Evolutionary conservation across 805 yeast genomes (phyloP).

Genomic region (Yamadazyma paraphyllophila): DNA sequence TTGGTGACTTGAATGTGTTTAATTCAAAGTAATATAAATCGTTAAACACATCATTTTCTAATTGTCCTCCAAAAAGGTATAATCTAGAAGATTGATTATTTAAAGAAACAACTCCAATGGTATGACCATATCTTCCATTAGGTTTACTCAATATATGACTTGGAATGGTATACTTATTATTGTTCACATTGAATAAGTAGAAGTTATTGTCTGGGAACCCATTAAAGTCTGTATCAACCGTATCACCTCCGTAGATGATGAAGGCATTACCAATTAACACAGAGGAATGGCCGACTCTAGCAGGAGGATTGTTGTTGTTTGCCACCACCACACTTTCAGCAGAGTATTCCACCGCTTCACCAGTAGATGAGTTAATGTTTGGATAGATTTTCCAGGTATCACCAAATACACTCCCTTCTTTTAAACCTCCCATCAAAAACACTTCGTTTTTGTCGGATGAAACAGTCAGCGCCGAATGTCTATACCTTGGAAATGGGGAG

Average conservation of each 20-base stretch:
- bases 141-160: constrained; percentile 60
- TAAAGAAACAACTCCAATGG: constrained; percentile 69
- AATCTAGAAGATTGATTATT: constrained; percentile 49
- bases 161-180: constrained; percentile 44
- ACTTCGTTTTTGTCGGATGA: constrained; percentile 79
- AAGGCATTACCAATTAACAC: constrained; percentile 92
- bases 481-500: constrained; percentile 92
- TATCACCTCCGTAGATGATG: constrained; percentile 95
- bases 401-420: constrained; percentile 89
- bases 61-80: constrained; percentile 92
- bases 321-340: constrained; percentile 44
- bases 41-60: constrained; percentile 77
- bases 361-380: constrained; percentile 19
- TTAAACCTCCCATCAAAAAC: constrained; percentile 91
- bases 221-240: constrained; percentile 70
- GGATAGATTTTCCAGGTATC: constrained; percentile 90
- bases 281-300: constrained; percentile 94
- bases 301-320: constrained; percentile 82
- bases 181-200: constrained; percentile 70
- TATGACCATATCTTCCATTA: constrained; percentile 91
- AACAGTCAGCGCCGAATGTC: constrained; percentile 82
- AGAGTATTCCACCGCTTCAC: constrained; percentile 23
- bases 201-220: constrained; percentile 86
- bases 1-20: constrained; percentile 78
- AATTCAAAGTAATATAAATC: constrained; percentile 86